Evolutionary conservation across 2,329 filamentous ascomycete genomes (phyloP), one percentile per base, ranked within the genome.

Genomic region (Fusarium goolgardi): DNA sequence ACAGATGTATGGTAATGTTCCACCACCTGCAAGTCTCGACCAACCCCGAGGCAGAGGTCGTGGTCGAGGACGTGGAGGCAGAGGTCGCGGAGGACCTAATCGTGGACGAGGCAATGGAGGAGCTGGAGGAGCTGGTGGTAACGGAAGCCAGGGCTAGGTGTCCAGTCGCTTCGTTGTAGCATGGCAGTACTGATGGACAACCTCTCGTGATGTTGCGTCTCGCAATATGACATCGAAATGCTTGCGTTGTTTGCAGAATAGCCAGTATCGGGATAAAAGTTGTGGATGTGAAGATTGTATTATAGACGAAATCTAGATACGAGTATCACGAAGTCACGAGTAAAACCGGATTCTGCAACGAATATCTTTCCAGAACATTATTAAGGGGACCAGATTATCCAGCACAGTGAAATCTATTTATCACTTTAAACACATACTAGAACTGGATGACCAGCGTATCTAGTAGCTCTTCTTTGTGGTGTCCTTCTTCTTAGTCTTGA

Each of bases 21-120:
- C 88, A 31, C 90, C 90, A 23, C 90, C 90, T 2, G 77, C 85
- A 2, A 84, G 76, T 43, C 78, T 91, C 15, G 84, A 90, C 65
- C 72, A 79, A 20, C 73, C 78, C 23, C 79, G 79, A 29, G 77
- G 81, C 32, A 74, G 79, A 39, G 78, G 80, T 6, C 78, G 80
- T 32, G 78, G 80, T 11, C 78, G 80, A 55, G 79, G 79, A 15
- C 76, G 81, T 16, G 78, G 82, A 46, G 78, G 79, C 39, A 75
- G 81, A 53, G 81, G 78, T 27, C 75, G 79, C 25, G 78, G 80
- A 20, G 76, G 75, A 16, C 62, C 65, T 39, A 71, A 76, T 18
- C 75, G 79, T 37, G 77, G 79, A 43, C 77, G 81, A 46, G 78
- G 77, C 18, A 72, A 64, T 32, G 69, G 21, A 21, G 21, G 21